Percentiles rank a stretch among this genome's conserved stretches.
Evolutionary conservation across 1,284 basidiomycete genomes (phyloP).

Genomic region (Irpex rosettiformis): DNA sequence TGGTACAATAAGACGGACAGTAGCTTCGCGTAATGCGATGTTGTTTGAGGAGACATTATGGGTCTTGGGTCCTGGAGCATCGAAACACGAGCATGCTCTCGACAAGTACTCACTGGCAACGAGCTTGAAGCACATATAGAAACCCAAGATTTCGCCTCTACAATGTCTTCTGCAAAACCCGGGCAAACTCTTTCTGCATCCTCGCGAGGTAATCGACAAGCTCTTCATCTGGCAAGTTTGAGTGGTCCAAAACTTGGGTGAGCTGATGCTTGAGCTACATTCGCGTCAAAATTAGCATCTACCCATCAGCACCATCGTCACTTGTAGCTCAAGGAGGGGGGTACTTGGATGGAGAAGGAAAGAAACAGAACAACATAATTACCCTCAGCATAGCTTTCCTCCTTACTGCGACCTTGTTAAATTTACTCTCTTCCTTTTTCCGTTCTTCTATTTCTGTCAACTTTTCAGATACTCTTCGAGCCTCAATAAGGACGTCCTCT

Average conservation of each 20-base stretch:
- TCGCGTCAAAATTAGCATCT: not conserved
- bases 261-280: slow-evolving; percentile 66
- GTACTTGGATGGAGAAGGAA: slow-evolving; percentile 21
- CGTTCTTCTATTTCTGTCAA: slow-evolving; percentile 60
- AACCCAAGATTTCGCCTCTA: slow-evolving; percentile 12
- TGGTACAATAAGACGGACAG: no score
- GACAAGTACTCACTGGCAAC: no score
- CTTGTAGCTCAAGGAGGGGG: not conserved
- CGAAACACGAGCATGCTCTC: no score
- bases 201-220: slow-evolving; percentile 58
- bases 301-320: not conserved
- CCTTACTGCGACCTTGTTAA: slow-evolving; percentile 52
- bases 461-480: slow-evolving; percentile 54
- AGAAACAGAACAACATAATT: slow-evolving; percentile 19
- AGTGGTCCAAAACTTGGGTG: slow-evolving; percentile 64
- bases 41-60: no score
- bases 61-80: no score
- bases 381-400: slow-evolving; percentile 71
- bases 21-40: no score
- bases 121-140: no score
- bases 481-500: slow-evolving; percentile 57
- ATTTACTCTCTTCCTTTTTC: slow-evolving; percentile 56
- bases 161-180: slow-evolving; percentile 43
- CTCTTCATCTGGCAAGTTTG: slow-evolving; percentile 64
- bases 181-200: slow-evolving; percentile 66